phyloP scores from a whole-genome alignment of 2,329 filamentous ascomycete species.

The Talaromyces piceae region DNA sequence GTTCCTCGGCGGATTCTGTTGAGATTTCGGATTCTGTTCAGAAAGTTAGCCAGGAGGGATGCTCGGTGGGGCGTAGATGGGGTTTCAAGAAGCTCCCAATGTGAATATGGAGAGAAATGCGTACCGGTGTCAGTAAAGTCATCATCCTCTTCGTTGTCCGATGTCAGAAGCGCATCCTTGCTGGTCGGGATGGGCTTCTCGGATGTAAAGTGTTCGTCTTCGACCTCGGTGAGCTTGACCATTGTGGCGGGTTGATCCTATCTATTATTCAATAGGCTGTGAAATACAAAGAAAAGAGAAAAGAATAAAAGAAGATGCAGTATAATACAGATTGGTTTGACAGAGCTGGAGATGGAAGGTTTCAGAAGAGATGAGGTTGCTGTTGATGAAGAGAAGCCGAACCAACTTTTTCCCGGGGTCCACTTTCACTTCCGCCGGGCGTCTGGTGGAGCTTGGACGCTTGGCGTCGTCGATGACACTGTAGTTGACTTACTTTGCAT shows the following conservation, averaged over 20 bases:
- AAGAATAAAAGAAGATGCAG: not conserved
- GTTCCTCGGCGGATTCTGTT: slow-evolving; percentile 60
- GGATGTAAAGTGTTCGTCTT: slow-evolving; percentile 87
- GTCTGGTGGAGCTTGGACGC: slow-evolving; percentile 26
- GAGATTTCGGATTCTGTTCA: slow-evolving; percentile 71
- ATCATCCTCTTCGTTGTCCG: slow-evolving; percentile 58
- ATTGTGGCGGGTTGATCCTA: slow-evolving; percentile 44
- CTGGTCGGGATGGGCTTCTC: slow-evolving; percentile 56
- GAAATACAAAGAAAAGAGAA: not conserved
- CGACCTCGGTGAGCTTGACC: slow-evolving; percentile 95
- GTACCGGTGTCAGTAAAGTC: slow-evolving; percentile 90
- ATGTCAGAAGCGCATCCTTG: slow-evolving; percentile 46
- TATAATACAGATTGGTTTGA: slow-evolving; percentile 1
- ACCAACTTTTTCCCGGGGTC: slow-evolving; percentile 36
- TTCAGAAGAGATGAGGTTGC: slow-evolving; percentile 22
- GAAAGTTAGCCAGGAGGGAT: too few relatives aligned
- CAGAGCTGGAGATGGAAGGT: slow-evolving; percentile 13
- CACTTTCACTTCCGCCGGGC: slow-evolving; percentile 16
- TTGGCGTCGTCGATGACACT: slow-evolving; percentile 5
- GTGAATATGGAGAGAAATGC: slow-evolving; percentile 21
- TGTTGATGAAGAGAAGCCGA: slow-evolving; percentile 12
- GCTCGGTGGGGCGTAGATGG: too few relatives aligned
- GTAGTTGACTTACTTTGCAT: too few relatives aligned
- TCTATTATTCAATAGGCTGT: not conserved
- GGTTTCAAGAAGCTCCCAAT: too few relatives aligned